Evolutionary conservation across 2,329 filamentous ascomycete species (phyloP).

Genomic region (Colletotrichum spaethianum): DNA sequence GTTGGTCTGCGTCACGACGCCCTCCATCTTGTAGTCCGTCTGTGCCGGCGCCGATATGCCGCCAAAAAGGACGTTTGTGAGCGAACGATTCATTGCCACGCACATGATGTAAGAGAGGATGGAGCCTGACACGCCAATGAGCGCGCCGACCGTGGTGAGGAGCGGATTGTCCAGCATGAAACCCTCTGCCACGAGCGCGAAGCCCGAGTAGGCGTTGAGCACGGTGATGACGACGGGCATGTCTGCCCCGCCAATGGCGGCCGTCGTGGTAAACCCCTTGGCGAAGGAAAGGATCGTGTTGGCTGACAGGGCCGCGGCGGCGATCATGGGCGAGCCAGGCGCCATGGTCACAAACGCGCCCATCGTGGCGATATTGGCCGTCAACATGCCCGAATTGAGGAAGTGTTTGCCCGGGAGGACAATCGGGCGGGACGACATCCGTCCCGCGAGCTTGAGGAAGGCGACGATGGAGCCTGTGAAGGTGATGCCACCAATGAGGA

Average conservation of each 20-base stretch:
- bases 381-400: constrained; percentile 81
- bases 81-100: constrained; percentile 90
- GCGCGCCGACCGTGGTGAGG: constrained; percentile 85
- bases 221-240: constrained; percentile 96
- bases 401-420: constrained; percentile 81
- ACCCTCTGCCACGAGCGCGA: constrained; percentile 90
- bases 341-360: constrained; percentile 86
- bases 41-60: constrained; percentile 75
- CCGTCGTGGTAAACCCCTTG: constrained; percentile 89
- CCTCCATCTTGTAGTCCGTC: constrained; percentile 83
- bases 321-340: constrained; percentile 83
- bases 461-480: constrained; percentile 94
- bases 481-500: constrained; percentile 88
- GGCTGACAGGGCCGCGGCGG: constrained; percentile 81
- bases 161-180: constrained; percentile 93
- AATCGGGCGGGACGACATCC: constrained; percentile 83
- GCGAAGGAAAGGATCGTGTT: constrained; percentile 85
- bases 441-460: constrained; percentile 87
- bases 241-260: constrained; percentile 92
- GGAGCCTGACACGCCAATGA: constrained; percentile 90
- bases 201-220: constrained; percentile 91
- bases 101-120: constrained; percentile 92
- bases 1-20: constrained; percentile 82
- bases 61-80: constrained; percentile 92
- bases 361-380: constrained; percentile 86